Conservation (phyloP, 192 early-diverging fungal species). For the Coemansia sp. region DNA sequence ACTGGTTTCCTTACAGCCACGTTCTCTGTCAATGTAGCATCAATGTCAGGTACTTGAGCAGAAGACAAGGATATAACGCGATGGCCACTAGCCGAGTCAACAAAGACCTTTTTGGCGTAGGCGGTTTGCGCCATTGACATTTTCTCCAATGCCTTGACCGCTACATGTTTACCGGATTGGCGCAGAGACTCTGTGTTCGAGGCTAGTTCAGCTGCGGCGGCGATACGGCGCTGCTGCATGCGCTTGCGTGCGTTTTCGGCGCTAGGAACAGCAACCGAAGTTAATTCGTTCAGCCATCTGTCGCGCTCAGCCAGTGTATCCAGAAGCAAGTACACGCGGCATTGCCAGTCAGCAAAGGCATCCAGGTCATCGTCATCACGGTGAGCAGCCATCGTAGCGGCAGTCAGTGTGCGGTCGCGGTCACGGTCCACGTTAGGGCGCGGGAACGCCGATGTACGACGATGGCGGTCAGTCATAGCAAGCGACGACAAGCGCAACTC, state of each 20-base stretch:
- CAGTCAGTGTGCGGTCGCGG: constrained; percentile 18
- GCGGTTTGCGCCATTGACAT: constrained; percentile 32
- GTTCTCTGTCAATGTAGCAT: constrained; percentile 33
- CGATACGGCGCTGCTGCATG: constrained; percentile 14
- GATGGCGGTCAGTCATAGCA: constrained; percentile 58
- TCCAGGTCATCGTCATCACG: constrained; percentile 31
- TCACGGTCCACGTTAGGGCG: constrained; percentile 20
- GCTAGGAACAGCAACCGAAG: constrained; percentile 35
- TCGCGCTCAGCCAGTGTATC: constrained; percentile 47
- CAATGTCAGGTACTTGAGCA: constrained; percentile 12
- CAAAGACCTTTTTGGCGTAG: constrained; percentile 41
- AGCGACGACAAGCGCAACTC: constrained; percentile 52
- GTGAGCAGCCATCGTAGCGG: constrained; percentile 9
- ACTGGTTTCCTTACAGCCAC: constrained; percentile 28
- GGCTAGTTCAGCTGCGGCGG: neutral
- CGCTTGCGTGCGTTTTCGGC: constrained; percentile 49
- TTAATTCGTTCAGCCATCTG: constrained; percentile 47
- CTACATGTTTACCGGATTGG: constrained; percentile 30
- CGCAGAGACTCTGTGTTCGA: constrained; percentile 32
- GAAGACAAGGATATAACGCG: constrained; percentile 16
- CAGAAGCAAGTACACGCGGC: constrained; percentile 54
- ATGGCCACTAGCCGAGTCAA: constrained; percentile 24
- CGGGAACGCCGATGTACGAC: constrained; percentile 53
- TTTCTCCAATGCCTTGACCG: constrained; percentile 20
- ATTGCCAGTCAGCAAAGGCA: constrained; percentile 52